These are phyloP conservation scores for Sarocladium oryzae DNA, from an alignment of 2,329 filamentous ascomycete species.

Conservation along the genomic window DNA sequence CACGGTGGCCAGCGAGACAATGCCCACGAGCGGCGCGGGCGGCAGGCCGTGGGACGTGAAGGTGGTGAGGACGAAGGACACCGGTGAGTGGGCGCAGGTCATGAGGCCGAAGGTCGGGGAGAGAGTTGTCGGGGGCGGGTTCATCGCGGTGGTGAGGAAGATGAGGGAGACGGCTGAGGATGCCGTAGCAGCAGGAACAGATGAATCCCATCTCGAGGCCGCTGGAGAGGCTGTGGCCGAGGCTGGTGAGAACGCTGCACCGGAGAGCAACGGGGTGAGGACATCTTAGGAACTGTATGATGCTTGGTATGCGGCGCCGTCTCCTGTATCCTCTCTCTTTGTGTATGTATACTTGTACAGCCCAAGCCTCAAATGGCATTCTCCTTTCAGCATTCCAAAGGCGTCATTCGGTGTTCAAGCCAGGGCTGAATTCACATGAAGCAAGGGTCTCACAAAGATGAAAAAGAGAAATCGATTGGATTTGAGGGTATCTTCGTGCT, in stretches of 20 bases:
- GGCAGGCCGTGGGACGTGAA: constrained; percentile 61
- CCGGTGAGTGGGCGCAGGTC: constrained; percentile 25
- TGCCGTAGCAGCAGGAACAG: neutral
- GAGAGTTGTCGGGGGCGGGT: constrained; percentile 32
- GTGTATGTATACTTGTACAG: too few relatives aligned
- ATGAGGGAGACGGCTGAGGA: constrained; percentile 11
- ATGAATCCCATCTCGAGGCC: neutral
- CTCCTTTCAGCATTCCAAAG: too few relatives aligned
- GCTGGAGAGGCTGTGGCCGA: neutral
- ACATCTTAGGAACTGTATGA: too few relatives aligned
- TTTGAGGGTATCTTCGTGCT: constrained; percentile 8
- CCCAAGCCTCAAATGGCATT: too few relatives aligned
- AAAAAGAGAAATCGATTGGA: neutral
- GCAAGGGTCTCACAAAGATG: neutral
- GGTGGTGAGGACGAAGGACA: constrained; percentile 29
- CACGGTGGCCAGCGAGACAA: constrained; percentile 17
- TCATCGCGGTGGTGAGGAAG: constrained; percentile 31
- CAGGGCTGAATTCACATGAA: too few relatives aligned
- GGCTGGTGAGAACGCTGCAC: too few relatives aligned
- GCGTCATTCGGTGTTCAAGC: too few relatives aligned
- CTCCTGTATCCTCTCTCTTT: too few relatives aligned
- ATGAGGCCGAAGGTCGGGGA: constrained; percentile 37
- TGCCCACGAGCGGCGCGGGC: constrained; percentile 32
- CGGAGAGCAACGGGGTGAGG: too few relatives aligned
- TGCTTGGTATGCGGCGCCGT: too few relatives aligned